phyloP scores from a whole-genome alignment of 2,329 filamentous ascomycete species.

The Sporothrix mexicana region DNA sequence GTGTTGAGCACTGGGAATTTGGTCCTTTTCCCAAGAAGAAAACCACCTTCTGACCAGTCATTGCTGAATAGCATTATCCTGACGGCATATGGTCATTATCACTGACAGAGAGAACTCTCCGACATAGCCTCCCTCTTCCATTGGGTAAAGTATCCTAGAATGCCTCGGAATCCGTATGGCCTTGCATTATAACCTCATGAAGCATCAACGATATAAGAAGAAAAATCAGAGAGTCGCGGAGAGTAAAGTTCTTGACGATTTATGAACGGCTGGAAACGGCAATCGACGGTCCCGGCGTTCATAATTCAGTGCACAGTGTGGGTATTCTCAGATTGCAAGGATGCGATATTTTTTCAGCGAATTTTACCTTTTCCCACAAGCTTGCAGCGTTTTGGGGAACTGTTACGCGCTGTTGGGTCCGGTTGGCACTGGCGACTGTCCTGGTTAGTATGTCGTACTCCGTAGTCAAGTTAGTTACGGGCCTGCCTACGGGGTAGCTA shows the following conservation, averaged over 20 bases:
- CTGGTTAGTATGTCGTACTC: too few relatives aligned
- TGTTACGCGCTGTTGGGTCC: constrained; percentile 26
- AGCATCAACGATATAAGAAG: too few relatives aligned
- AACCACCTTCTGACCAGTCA: background rate
- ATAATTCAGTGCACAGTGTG: constrained; percentile 11
- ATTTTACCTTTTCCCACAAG: background rate
- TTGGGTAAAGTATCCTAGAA: background rate
- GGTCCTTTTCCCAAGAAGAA: background rate
- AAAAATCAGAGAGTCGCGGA: too few relatives aligned
- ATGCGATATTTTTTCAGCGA: background rate
- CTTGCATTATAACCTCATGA: background rate
- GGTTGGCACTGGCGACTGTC: constrained; percentile 1
- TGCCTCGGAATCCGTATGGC: too few relatives aligned
- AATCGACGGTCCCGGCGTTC: background rate
- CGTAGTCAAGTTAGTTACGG: background rate
- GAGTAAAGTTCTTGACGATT: background rate
- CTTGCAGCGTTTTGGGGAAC: constrained; percentile 20
- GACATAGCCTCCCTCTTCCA: background rate
- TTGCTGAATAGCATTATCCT: background rate
- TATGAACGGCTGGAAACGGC: constrained; percentile 14
- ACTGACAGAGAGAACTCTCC: too few relatives aligned
- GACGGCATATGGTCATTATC: too few relatives aligned
- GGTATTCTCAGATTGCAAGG: background rate
- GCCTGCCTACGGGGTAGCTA: constrained; percentile 20
- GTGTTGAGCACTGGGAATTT: too few relatives aligned